Conservation (phyloP, 2,329 filamentous ascomycete species). For the Aspergillus sp. region DNA sequence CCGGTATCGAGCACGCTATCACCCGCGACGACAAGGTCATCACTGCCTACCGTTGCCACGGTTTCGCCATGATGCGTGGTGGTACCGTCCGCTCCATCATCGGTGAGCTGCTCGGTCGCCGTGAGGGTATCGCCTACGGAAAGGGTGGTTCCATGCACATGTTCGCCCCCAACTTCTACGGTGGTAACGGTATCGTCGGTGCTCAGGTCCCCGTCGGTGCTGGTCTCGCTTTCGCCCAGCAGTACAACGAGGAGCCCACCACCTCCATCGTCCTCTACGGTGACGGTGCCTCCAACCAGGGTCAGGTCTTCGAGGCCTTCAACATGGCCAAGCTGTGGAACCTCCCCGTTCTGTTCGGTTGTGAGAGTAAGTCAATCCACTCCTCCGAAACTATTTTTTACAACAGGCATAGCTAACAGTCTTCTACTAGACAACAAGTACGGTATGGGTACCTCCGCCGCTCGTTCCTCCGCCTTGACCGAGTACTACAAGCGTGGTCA, state of each 20-base stretch:
- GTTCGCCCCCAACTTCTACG: constrained; percentile 97
- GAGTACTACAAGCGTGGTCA: constrained; percentile 99
- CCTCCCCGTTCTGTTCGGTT: constrained; percentile 90
- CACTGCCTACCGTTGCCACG: constrained; percentile 98
- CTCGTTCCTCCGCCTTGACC: constrained; percentile 90
- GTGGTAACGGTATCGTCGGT: constrained; percentile 98
- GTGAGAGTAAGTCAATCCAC: constrained; percentile 75
- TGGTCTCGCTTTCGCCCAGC: constrained; percentile 93
- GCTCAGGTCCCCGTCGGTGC: constrained; percentile 97
- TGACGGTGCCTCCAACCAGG: constrained; percentile 98
- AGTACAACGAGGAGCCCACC: constrained; percentile 86
- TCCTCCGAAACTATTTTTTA: background rate
- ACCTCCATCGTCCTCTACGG: constrained; percentile 89
- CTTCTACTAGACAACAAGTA: constrained; percentile 89
- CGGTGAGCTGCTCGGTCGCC: constrained; percentile 89
- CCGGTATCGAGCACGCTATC: constrained; percentile 95
- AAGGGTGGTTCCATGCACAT: constrained; percentile 99
- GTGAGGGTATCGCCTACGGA: constrained; percentile 95
- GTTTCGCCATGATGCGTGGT: constrained; percentile 95
- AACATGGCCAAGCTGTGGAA: constrained; percentile 99
- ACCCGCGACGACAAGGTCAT: constrained; percentile 90
- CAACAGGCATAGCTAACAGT: background rate
- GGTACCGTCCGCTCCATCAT: constrained; percentile 89
- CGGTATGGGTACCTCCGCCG: constrained; percentile 96
- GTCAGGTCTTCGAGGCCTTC: constrained; percentile 99